Base-by-base conservation (phyloP, 495 filamentous ascomycete species). In the Bryoglossum gracile region DNA sequence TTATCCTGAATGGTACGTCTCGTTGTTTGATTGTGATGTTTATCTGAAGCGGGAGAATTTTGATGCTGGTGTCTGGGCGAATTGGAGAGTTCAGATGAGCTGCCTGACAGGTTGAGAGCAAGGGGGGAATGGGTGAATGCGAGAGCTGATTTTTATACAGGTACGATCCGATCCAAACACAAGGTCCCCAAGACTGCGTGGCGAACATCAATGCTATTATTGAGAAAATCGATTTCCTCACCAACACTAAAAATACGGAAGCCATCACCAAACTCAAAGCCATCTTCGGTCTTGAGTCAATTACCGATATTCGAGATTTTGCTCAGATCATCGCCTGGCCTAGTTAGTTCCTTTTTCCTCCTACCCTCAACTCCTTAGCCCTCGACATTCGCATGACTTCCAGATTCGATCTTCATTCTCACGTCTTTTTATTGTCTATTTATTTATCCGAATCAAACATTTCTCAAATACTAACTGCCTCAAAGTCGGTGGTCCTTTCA, bases 141-240 rank as follows among this genome's bases (percentile, higher is more conserved):
- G 10, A 37, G 16, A 37, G 5, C 16, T 37, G 8, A 37, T 37
- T 4, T 16, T 13, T 5, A 18, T 8, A 37, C 5, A 55, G 49
- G 53, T 68, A 68, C 43, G 57, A 53, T 33, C 66, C 66, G 24
- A 65, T 67, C 42, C 66, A 69, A 53, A 61, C 62, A 48, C 63
- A 56, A 33, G 66, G 48, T 9, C 66, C 66, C n/a, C 56, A 62
- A 39, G 69, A 72, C 40, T 72, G 69, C 41, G 61, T 70, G 5
- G 52, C 57, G 11, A 66, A 67, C 35, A 68, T 72, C 57, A 72
- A 70, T 43, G 57, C 52, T 32, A 70, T 72, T 50, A 53, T 72
- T n/a, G 68, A 68, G 25, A 69, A 69, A 4, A 65, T 72, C 43
- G 68, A 72, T 50, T 40, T 41, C 4, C 63, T 72, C 6, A 46